Evolutionary conservation across 2,329 filamentous ascomycete genomes (phyloP), one percentile per base, ranked within the genome.

Genomic region (Apiospora kogelbergensis): DNA sequence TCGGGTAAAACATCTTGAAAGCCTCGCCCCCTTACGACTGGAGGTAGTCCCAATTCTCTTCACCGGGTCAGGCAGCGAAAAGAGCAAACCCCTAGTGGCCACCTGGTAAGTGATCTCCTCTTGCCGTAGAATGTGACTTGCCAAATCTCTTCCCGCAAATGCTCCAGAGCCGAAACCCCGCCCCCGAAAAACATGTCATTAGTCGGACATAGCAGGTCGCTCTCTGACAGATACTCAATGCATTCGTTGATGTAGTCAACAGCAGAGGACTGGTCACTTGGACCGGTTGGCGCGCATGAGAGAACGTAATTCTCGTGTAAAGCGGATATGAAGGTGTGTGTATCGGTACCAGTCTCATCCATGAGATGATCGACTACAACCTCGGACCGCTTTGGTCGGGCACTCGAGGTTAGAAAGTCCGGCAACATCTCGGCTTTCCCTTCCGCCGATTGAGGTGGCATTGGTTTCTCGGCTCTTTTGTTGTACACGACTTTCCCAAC

Each of bases 401-500:
- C 84, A 72, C 85, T 80, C 13, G 88, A 84, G 3, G 84, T 82
- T 44, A 93, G 78, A 77, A 89, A 87, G n/a, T 79, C 74, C 6
- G 91, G 91, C 22, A 93, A 81, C 30, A 80, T 79, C 73, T 91
- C 89, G 3, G 82, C 82, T 22, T 80, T 80, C 2, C 80, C 77
- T 41, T 84, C 80, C 10, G 69, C 68, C 20, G 77, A 76, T 22
- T 71, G 45, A 10, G 77, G 77, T 10, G 78, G 73, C 15, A 84
- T 80, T 4, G 80, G 79, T 63, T 71, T 78, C 37, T 91, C 89
- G 26, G 92, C 87, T 63, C 96, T 88, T 78, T 98, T 99, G 82
- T 99, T 99, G 82, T 98, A 97, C 0, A 98, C 91, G 2, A 99
- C 93, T 78, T 96, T 98, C 3, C 95, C 96, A 15, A 98, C 93